Percentiles rank a stretch among this genome's conserved stretches.
Evolutionary conservation across 2,329 filamentous ascomycete species (phyloP).

Genomic region (Diaporthe ilicicola): DNA sequence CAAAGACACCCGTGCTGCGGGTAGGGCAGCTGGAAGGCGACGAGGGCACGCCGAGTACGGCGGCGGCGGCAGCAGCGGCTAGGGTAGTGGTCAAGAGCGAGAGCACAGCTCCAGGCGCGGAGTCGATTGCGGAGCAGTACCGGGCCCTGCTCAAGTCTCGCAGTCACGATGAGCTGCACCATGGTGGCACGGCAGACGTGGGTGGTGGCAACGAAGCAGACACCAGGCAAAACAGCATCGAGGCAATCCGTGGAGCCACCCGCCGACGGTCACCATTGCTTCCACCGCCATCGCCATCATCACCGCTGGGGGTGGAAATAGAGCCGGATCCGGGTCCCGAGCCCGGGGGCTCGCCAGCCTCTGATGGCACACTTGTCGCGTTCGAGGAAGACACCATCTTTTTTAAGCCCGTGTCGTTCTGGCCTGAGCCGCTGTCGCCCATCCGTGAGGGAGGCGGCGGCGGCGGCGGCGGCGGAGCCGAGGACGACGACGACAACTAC

Average conservation of each 20-base stretch:
- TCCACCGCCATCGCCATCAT: conserved; percentile 30
- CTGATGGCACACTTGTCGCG: conserved; percentile 55
- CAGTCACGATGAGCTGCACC: conserved; percentile 35
- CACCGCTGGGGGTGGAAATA: conserved; percentile 27
- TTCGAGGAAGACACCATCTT: conserved; percentile 58
- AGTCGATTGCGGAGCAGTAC: conserved; percentile 61
- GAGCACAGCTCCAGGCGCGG: conserved; percentile 49
- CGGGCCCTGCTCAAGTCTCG: conserved; percentile 54
- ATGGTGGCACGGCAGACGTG: not conserved
- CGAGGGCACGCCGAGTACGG: conserved; percentile 26
- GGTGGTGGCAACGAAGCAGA: not conserved
- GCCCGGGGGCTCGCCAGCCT: conserved; percentile 45
- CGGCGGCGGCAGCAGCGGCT: no score
- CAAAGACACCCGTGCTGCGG: conserved; percentile 60
- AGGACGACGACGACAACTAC: not conserved
- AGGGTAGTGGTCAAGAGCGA: conserved; percentile 26
- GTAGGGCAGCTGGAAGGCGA: conserved; percentile 59
- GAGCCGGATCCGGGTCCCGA: not conserved
- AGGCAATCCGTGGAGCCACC: conserved; percentile 27
- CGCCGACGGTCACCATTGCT: conserved; percentile 28
- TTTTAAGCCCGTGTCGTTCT: conserved; percentile 55
- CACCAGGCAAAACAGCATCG: conserved; percentile 30
- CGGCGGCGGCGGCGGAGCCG: conserved; percentile 5
- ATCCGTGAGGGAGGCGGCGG: conserved; percentile 34
- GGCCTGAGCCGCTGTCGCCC: conserved; percentile 45